Conservation (phyloP, 768 basidiomycete genomes). For the Clathrus columnatus region DNA sequence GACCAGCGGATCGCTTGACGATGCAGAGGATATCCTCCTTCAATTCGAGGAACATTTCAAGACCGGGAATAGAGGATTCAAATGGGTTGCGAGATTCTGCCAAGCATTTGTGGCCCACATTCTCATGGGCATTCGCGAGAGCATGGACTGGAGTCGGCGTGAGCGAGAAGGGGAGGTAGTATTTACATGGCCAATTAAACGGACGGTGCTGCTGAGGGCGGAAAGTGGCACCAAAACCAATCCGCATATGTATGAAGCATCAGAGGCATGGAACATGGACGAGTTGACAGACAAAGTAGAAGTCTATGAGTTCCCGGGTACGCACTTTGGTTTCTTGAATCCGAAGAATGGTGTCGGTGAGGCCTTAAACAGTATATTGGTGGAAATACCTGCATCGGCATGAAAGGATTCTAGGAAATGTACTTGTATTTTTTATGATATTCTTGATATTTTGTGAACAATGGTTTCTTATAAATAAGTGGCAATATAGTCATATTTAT, state of each 20-base stretch:
- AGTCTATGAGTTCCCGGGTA: slow-evolving; percentile 9
- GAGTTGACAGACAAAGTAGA: slow-evolving; percentile 4
- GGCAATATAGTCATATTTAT: too few relatives aligned
- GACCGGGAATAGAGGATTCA: background rate
- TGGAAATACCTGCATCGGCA: too few relatives aligned
- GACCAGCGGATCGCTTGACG: slow-evolving; percentile 5
- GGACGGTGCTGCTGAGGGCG: slow-evolving; percentile 8
- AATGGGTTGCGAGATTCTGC: slow-evolving; percentile 13
- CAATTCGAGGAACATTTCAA: slow-evolving; percentile 11
- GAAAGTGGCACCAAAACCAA: background rate
- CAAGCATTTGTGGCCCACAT: slow-evolving; percentile 11
- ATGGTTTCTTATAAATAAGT: too few relatives aligned
- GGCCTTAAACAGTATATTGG: too few relatives aligned
- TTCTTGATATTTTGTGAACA: too few relatives aligned
- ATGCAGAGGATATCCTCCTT: background rate
- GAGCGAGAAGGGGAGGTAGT: too few relatives aligned
- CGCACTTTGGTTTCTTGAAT: too few relatives aligned
- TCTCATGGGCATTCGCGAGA: slow-evolving; percentile 7
- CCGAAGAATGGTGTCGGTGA: too few relatives aligned
- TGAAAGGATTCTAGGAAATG: too few relatives aligned
- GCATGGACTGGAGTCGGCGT: background rate
- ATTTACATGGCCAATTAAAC: too few relatives aligned
- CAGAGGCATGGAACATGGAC: slow-evolving; percentile 5
- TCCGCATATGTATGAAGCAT: background rate
- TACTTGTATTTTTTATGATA: too few relatives aligned